Conservation (phyloP, 768 basidiomycete species). For the Austroboletus festivus region DNA sequence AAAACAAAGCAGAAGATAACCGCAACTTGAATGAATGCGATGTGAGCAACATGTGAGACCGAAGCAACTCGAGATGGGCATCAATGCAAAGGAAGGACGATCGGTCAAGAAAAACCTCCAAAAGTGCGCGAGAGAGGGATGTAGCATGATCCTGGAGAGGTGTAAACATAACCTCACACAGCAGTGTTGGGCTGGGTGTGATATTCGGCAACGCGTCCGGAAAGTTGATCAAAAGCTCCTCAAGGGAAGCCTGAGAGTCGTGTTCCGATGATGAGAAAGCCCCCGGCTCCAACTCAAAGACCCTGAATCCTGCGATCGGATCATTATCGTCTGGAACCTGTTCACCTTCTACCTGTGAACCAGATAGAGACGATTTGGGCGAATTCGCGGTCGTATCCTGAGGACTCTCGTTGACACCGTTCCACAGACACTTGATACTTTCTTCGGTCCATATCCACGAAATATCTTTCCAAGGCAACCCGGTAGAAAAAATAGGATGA, state of each 20-base stretch:
- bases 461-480: constrained; percentile 38
- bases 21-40: constrained; percentile 71
- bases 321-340: constrained; percentile 19
- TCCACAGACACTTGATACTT: constrained; percentile 9
- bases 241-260: constrained; percentile 30
- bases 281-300: constrained; percentile 72
- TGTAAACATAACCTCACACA: constrained; percentile 59
- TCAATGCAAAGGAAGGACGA: constrained; percentile 64
- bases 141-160: constrained; percentile 62
- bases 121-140: constrained; percentile 61
- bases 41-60: constrained; percentile 73
- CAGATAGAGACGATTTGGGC: background rate
- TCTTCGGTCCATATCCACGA: constrained; percentile 41
- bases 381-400: background rate
- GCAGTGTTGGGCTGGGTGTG: constrained; percentile 59
- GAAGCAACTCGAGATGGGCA: constrained; percentile 63
- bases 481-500: constrained; percentile 53
- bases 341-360: constrained; percentile 1
- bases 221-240: constrained; percentile 53
- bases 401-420: background rate
- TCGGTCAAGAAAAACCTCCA: constrained; percentile 63
- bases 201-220: constrained; percentile 58
- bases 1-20: constrained; percentile 71
- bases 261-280: constrained; percentile 25
- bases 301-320: constrained; percentile 44